These are phyloP conservation scores for Elaeagnus macrophylla DNA, from an alignment of 306 rosid genomes.

Conservation along the genomic window DNA sequence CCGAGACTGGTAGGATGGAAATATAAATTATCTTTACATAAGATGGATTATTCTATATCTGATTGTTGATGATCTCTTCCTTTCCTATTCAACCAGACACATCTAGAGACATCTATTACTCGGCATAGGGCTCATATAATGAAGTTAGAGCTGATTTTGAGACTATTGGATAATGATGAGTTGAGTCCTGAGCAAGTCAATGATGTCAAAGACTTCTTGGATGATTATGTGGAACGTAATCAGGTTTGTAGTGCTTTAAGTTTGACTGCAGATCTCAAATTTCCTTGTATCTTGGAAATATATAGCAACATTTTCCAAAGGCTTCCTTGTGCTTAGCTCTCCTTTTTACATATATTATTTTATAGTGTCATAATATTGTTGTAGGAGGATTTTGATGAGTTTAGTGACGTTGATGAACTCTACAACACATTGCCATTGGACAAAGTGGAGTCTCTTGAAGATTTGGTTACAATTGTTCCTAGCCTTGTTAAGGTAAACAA, in stretches of 20 bases:
- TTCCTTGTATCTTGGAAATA: not conserved
- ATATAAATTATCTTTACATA: slow-evolving; percentile 7
- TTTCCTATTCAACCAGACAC: slow-evolving; percentile 34
- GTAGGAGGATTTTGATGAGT: slow-evolving; percentile 89
- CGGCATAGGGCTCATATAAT: slow-evolving; percentile 97
- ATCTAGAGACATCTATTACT: slow-evolving; percentile 81
- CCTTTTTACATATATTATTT: too few species aligned
- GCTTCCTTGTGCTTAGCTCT: too few species aligned
- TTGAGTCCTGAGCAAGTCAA: slow-evolving; percentile 94
- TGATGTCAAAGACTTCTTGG: slow-evolving; percentile 91
- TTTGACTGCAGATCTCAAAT: slow-evolving; percentile 1
- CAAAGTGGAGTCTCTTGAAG: slow-evolving; percentile 93
- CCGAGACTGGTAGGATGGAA: slow-evolving; percentile 73
- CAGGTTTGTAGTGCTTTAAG: slow-evolving; percentile 47
- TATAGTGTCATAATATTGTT: too few species aligned
- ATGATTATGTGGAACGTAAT: slow-evolving; percentile 92
- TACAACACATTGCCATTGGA: slow-evolving; percentile 75
- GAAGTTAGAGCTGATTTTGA: slow-evolving; percentile 84
- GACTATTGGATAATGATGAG: slow-evolving; percentile 91
- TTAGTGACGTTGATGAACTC: slow-evolving; percentile 82
- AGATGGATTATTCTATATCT: slow-evolving; percentile 19
- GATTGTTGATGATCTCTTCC: not conserved
- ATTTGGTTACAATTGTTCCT: slow-evolving; percentile 61
- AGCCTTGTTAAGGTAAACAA: slow-evolving; percentile 64
- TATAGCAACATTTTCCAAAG: too few species aligned